phyloP scores from a whole-genome alignment of 345 rosid species.

The Lepidium africanum region DNA sequence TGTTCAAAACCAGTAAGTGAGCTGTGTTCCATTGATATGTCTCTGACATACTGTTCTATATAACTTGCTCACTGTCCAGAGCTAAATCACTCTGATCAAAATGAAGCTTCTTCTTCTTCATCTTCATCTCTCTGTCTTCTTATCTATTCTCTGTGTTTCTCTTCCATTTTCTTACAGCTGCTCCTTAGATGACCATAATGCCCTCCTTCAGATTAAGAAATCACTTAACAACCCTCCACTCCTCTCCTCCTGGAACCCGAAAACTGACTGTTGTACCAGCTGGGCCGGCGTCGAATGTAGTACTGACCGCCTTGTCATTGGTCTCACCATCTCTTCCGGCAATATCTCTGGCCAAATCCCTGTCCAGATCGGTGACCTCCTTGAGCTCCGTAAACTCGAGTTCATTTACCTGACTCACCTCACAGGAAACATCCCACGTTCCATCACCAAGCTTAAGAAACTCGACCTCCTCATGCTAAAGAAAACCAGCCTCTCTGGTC shows the following conservation, averaged over 20 bases:
- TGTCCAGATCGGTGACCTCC: slow-evolving; percentile 50
- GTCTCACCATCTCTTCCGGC: slow-evolving; percentile 49
- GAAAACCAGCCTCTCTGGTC: slow-evolving; percentile 42
- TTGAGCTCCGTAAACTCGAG: slow-evolving; percentile 38
- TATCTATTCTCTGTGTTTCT: slow-evolving; percentile 17
- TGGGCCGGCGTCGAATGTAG: slow-evolving; percentile 74
- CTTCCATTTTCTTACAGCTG: slow-evolving; percentile 31
- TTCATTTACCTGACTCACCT: slow-evolving; percentile 48
- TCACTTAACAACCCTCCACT: slow-evolving; percentile 50
- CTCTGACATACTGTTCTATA: background rate
- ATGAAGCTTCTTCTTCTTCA: slow-evolving; percentile 21
- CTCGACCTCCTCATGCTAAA: slow-evolving; percentile 45
- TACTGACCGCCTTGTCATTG: slow-evolving; percentile 40
- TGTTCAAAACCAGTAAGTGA: background rate
- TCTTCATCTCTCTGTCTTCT: background rate
- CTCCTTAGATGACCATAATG: slow-evolving; percentile 43
- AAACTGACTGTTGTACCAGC: slow-evolving; percentile 52
- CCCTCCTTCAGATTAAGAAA: slow-evolving; percentile 54
- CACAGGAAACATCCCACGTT: slow-evolving; percentile 51
- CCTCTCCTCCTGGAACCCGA: slow-evolving; percentile 59
- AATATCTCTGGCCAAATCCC: slow-evolving; percentile 54
- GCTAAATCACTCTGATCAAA: background rate
- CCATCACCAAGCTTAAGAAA: slow-evolving; percentile 51
- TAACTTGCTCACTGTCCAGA: background rate
- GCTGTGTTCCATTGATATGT: slow-evolving; percentile 15